Evolutionary conservation across 2,329 filamentous ascomycete genomes (phyloP).

Genomic region (Arthrobotrys musiformis): DNA sequence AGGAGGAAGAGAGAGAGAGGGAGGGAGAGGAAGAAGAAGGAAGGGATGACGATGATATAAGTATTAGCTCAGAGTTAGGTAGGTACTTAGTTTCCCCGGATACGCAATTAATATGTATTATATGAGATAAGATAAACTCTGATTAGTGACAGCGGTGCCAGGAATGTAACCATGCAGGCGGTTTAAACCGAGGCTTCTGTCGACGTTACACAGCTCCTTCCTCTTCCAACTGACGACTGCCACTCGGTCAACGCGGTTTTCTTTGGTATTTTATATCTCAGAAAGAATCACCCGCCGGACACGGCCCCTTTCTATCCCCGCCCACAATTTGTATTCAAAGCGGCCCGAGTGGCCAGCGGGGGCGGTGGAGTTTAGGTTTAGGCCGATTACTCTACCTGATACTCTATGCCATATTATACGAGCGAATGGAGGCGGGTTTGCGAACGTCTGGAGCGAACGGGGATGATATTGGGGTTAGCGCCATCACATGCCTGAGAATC

Average conservation of each 20-base stretch:
- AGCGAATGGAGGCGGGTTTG: neutral
- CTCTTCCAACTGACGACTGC: neutral
- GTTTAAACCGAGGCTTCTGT: conserved; percentile 56
- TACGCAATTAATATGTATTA: too few species aligned
- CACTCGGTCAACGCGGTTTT: neutral
- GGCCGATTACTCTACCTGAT: neutral
- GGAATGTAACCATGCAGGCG: too few species aligned
- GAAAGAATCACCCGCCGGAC: conserved; percentile 26
- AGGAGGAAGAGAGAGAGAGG: neutral
- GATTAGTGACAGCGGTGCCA: too few species aligned
- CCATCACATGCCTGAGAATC: neutral
- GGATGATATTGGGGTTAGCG: neutral
- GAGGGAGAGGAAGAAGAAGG: neutral
- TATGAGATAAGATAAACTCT: too few species aligned
- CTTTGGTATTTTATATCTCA: neutral
- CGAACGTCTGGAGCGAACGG: too few species aligned
- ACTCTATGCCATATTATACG: neutral
- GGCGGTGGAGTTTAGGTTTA: neutral
- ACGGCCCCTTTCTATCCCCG: conserved; percentile 28
- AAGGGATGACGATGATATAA: neutral
- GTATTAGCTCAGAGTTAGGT: too few species aligned
- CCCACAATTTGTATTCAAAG: too few species aligned
- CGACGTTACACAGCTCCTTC: too few species aligned
- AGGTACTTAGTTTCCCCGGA: too few species aligned
- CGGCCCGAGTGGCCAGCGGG: too few species aligned